phyloP scores from a whole-genome alignment of 768 basidiomycete species.

The Boletus barrowsii region DNA sequence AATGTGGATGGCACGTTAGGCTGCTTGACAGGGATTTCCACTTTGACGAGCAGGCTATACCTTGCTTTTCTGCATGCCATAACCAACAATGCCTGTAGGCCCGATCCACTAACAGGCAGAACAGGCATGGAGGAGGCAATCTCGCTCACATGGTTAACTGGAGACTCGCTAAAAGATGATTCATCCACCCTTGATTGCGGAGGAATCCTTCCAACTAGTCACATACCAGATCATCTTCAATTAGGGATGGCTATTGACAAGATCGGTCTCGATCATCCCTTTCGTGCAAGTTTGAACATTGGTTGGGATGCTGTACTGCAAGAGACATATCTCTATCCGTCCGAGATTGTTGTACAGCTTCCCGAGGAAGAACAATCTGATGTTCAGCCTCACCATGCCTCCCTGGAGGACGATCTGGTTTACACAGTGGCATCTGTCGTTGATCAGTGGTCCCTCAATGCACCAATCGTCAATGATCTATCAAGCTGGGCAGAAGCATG shows the following conservation, averaged over 20 bases:
- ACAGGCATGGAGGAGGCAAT: background rate
- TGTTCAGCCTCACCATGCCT: background rate
- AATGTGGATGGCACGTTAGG: background rate
- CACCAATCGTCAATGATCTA: background rate
- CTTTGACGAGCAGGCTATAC: background rate
- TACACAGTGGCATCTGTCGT: background rate
- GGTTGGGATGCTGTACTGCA: background rate
- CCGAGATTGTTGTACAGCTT: background rate
- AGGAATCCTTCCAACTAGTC: too few species aligned
- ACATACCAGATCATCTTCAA: too few species aligned
- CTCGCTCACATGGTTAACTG: background rate
- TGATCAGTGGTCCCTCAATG: background rate
- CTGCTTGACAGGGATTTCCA: background rate
- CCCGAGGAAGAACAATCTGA: background rate
- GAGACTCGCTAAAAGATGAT: background rate
- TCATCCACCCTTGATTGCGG: too few species aligned
- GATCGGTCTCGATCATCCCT: background rate
- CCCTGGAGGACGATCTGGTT: background rate
- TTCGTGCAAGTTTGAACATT: too few species aligned
- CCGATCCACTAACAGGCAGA: background rate
- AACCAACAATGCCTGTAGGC: background rate
- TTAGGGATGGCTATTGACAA: background rate
- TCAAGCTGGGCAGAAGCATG: background rate
- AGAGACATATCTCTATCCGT: background rate
- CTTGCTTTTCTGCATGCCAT: background rate